phyloP scores from a whole-genome alignment of 257 asterid species.

The Paraleonurus japonicus region DNA sequence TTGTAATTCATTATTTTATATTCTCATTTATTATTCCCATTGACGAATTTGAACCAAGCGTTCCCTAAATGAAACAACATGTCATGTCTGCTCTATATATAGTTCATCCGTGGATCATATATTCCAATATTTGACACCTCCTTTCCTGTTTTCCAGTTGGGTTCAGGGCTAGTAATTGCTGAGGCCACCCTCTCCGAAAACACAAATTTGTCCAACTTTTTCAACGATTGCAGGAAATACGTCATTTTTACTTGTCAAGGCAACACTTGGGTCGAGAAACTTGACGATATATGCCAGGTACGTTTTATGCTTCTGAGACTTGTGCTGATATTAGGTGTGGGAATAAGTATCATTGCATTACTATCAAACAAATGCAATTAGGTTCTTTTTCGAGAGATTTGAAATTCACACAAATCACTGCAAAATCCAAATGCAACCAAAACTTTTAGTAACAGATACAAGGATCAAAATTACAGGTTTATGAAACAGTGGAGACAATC shows the following conservation, averaged over 20 bases:
- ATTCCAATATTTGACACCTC: slow-evolving; percentile 17
- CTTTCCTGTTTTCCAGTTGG: slow-evolving; percentile 59
- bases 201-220: slow-evolving; percentile 54
- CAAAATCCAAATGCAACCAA: background rate
- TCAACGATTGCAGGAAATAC: slow-evolving; percentile 76
- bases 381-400: background rate
- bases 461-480: slow-evolving; percentile 47
- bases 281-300: slow-evolving; percentile 94
- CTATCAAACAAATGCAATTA: background rate
- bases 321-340: background rate
- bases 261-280: slow-evolving; percentile 64
- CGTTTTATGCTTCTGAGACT: slow-evolving; percentile 25
- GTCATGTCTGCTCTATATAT: slow-evolving; percentile 1
- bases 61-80: background rate
- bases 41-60: too few relatives aligned
- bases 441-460: background rate
- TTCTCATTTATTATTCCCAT: too few relatives aligned
- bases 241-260: slow-evolving; percentile 61
- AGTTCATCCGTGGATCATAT: background rate
- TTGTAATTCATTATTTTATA: too few relatives aligned
- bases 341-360: background rate
- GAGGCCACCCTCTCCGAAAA: slow-evolving; percentile 68
- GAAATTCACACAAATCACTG: background rate
- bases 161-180: slow-evolving; percentile 75
- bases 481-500: slow-evolving; percentile 87